Conservation (phyloP, 345 rosid species). For the Citrus reticulata region DNA sequence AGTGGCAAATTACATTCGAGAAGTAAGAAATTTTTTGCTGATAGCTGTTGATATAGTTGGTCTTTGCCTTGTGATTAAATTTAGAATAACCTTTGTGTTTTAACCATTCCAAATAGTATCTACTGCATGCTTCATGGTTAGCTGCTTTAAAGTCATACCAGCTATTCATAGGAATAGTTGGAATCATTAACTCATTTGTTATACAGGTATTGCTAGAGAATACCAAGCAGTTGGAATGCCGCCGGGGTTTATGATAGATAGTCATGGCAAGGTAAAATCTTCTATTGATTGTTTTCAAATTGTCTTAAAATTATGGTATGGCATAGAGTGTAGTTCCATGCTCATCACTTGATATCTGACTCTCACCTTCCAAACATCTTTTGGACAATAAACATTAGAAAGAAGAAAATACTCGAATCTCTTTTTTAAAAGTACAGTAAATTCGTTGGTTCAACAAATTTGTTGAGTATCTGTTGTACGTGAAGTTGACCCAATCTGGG, state of each 20-base stretch:
- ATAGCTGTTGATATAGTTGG: background rate
- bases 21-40: conserved; percentile 36
- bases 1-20: conserved; percentile 65
- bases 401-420: background rate
- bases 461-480: background rate
- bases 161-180: background rate
- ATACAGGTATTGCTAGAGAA: conserved; percentile 68
- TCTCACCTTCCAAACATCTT: background rate
- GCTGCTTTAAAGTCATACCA: background rate
- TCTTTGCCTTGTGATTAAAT: background rate
- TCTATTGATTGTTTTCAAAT: background rate
- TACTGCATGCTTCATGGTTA: background rate
- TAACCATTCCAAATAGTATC: background rate
- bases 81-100: background rate
- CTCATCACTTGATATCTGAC: background rate
- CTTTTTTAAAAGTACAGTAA: background rate
- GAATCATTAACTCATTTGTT: background rate
- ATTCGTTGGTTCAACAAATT: background rate
- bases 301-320: background rate
- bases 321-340: background rate
- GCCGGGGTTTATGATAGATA: conserved; percentile 45
- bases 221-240: conserved; percentile 75
- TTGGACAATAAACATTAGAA: background rate
- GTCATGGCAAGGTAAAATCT: background rate
- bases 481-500: too few species aligned